Conservation (phyloP, 2,329 filamentous ascomycete species). For the Colletotrichum chrysophilum region DNA sequence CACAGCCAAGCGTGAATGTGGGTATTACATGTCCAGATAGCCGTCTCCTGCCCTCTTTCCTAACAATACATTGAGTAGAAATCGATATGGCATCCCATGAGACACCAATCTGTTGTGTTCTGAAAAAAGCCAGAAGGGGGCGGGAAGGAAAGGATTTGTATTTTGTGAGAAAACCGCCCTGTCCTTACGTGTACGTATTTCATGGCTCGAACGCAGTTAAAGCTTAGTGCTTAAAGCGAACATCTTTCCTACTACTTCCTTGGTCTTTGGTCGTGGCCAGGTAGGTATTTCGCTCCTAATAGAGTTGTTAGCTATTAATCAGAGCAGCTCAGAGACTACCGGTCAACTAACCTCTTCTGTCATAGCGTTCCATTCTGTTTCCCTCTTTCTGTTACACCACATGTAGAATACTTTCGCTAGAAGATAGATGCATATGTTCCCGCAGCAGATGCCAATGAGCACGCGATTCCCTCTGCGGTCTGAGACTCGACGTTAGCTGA, state of each 20-base stretch:
- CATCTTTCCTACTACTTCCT: constrained; percentile 17
- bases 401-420: constrained; percentile 60
- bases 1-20: background rate
- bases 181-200: background rate
- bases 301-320: background rate
- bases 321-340: background rate
- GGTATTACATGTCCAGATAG: background rate
- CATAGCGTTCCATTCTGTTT: constrained; percentile 53
- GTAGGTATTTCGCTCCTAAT: constrained; percentile 7
- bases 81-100: background rate
- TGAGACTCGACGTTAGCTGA: background rate
- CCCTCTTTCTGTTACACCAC: constrained; percentile 50
- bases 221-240: constrained; percentile 10
- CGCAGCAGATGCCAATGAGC: constrained; percentile 26
- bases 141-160: too few relatives aligned
- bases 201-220: too few relatives aligned
- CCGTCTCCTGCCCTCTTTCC: background rate
- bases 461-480: constrained; percentile 22
- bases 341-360: constrained; percentile 33
- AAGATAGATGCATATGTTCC: constrained; percentile 39
- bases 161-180: background rate
- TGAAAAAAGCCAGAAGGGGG: too few relatives aligned
- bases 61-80: background rate
- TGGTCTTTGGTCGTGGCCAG: constrained; percentile 20
- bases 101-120: background rate